Evolutionary conservation across 352 stramenopile genomes (phyloP), one percentile per base, ranked within the genome.

Genomic region (Blastocystis sp.): DNA sequence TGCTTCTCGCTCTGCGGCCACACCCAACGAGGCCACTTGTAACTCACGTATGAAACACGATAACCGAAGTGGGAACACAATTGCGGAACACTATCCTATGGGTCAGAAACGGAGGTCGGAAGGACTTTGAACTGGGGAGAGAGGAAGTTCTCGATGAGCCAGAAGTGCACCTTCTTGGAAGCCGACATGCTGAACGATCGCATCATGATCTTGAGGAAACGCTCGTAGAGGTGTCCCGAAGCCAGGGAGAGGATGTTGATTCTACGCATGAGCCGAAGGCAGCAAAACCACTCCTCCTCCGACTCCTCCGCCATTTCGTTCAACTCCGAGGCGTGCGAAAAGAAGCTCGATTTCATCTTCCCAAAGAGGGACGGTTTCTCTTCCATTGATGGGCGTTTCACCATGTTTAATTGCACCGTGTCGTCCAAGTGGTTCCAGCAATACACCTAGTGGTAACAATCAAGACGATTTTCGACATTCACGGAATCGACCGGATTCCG

Each of bases 191-290:
- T 95, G 51, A 99, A 97, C 89, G 94, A 98, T 24, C 98, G 94
- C 97, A 99, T 99, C 98, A 99, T 99, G 90, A 99, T 99, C 91
- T 98, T 98, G 55, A 99, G 90, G 90, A 99, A 97, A 31, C 97
- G 93, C 91, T 99, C 98, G 91, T 99, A 99, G 41, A 99, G 91
- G 90, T 99, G 96, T 29, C 98, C 95, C 26, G 94, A 96, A 24
- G 97, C 97, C 41, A 99, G 91, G 1, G 96, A 99, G 90, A 99
- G 99, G 0, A 99, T 96, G 91, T 99, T 96, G 74, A 99, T 97
- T 71, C 76, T 90, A 29, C 78, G 78, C 26, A 70, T 90, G 31
- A 39, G 41, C 16, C 31, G 21, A 45, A 55, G 62, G 24, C 60
- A n/a, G 35, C 37, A 88, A 24, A 21, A 29, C 61, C 66, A 89